Base-by-base conservation (phyloP, 2,329 filamentous ascomycete species). In the Ascochyta rabiei region DNA sequence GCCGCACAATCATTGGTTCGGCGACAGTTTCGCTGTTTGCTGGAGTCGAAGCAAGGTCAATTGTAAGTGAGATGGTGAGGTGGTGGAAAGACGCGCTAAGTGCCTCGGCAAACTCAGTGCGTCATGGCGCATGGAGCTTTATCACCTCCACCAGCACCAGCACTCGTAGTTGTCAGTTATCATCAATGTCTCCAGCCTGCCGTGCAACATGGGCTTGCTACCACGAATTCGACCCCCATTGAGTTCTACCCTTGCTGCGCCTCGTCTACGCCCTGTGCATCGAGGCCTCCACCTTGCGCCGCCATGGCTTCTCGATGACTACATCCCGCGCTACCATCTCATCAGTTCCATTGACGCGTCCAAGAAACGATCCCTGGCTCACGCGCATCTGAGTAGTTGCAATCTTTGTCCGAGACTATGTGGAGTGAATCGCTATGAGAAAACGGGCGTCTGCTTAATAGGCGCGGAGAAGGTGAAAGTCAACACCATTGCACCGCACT, bases 401-500 rank as follows among this genome's bases (percentile, higher is more conserved):
- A 96, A 95, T 66, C 81, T 96, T 7, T 96, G 90, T 64, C 90
- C 91, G 2, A 82, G 89, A 12, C 77, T 85, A 40, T 95, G 91
- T 72, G 86, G 87, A 48, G 89, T 93, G 30, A 92, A 96, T 72
- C 85, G 90, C n/a, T 91, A 86, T 66, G 85, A 93, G 74, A 88
- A 82, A 62, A 90, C 89, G 1, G 91, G 90, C 13, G 82, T 89
- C 68, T 96, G 90, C 70, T 79, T 95, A 55, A 89, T 95, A 62
- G 90, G 90, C 13, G 81, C 82, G 1, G 82, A 88, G 55, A 87
- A 83, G 41, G 89, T 86, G 51, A 91, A 91, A 67, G 89, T 95
- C 62, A 92, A 91, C 70, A 89, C 90, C 7, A 91, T 96, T 61
- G 90, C 90, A 53, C 91, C 90, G 45, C 91, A 95, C 75, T 93